Evolutionary conservation across 352 stramenopile genomes (phyloP), one percentile per base, ranked within the genome.

Genomic region (Phytophthora kernoviae): DNA sequence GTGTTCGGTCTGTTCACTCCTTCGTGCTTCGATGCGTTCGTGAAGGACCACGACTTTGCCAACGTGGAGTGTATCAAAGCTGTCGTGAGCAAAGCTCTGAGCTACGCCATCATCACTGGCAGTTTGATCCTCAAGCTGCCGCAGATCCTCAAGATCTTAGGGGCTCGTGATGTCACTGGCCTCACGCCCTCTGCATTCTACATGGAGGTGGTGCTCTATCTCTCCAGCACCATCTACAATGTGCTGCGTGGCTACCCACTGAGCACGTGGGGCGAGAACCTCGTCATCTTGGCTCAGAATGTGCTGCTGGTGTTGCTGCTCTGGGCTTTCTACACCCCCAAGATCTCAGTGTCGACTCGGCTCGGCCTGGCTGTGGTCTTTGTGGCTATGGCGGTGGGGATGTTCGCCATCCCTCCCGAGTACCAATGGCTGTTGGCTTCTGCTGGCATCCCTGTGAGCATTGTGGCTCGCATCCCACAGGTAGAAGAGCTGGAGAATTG

Each of bases 91-190:
- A 96, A 95, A 67, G 65, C 64, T 10, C 73, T 96, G 41, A 87
- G 88, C 37, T 96, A 95, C 64, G 83, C 82, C 36, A 96, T 96
- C 73, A 94, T 96, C 65, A 76, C 82, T 24, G 88, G 81, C 45
- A 87, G 78, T 46, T 70, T 93, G 43, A 87, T 96, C 64, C 81
- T 96, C 49, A 96, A 96, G 65, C 58, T 96, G 45, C 88, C 88
- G 39, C 88, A 96, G 62, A 96, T 96, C 68, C 68, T 96, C 53
- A 96, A 96, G 77, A 95, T 96, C 54, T 17, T 95, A 21, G 50
- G 62, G 6, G 87, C 83, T 18, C 88, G 81, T 49, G 83, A 93
- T 47, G 88, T 95, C 41, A 94, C 86, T 41, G 88, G 88, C 0
- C 75, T 96, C 49, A 96, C 83, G 21, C 86, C 87, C 7, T 73